These are phyloP conservation scores for Pharnaceum exiguum DNA, from an alignment of 148 eudicot genomes.

Conservation along the genomic window DNA sequence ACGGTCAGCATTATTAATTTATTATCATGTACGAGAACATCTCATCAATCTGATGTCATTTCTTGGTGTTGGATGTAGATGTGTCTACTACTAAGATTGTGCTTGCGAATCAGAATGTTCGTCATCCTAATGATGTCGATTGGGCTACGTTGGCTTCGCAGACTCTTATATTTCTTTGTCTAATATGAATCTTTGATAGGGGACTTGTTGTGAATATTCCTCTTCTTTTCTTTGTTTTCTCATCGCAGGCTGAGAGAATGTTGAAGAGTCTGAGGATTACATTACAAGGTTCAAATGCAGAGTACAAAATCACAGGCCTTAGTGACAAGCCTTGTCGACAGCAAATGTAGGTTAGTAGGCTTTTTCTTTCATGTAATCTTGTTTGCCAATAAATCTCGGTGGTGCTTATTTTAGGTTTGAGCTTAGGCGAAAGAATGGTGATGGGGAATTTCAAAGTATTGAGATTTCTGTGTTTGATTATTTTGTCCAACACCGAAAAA, in stretches of 20 bases:
- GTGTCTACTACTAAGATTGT: conserved; percentile 42
- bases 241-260: conserved; percentile 45
- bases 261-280: conserved; percentile 52
- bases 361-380: not conserved
- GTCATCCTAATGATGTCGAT: conserved; percentile 32
- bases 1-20: too few relatives aligned
- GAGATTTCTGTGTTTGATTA: conserved; percentile 63
- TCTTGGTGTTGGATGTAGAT: conserved; percentile 10
- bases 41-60: not conserved
- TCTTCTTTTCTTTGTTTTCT: not conserved
- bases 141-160: conserved; percentile 38
- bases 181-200: not conserved
- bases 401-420: conserved; percentile 36
- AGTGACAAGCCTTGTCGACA: conserved; percentile 45
- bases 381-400: not conserved
- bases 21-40: too few relatives aligned
- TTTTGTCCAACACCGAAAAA: conserved; percentile 38
- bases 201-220: not conserved
- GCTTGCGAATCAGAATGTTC: conserved; percentile 38
- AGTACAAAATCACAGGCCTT: conserved; percentile 52
- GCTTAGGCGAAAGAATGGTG: conserved; percentile 28
- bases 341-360: conserved; percentile 21
- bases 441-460: conserved; percentile 27
- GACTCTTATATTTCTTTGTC: not conserved
- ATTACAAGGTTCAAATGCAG: conserved; percentile 34